Conservation (phyloP, 2,329 filamentous ascomycete genomes). For the Corniculantispora saksenae region DNA sequence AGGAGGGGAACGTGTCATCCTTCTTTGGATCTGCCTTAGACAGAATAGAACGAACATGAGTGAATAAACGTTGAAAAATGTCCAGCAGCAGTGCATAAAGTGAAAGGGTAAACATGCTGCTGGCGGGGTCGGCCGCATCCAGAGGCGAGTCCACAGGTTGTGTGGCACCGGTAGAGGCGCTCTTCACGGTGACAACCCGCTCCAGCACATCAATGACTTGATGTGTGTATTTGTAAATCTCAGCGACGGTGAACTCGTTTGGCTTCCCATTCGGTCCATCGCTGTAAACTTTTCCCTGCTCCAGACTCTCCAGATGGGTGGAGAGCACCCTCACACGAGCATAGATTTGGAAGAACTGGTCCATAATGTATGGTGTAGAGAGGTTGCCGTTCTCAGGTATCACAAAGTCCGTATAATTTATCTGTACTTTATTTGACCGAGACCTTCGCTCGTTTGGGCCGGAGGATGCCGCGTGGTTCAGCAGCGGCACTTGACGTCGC, state of each 20-base stretch:
- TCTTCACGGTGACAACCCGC: constrained; percentile 13
- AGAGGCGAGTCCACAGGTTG: constrained; percentile 13
- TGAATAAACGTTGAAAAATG: constrained; percentile 42
- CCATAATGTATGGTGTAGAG: constrained; percentile 35
- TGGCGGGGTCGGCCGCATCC: constrained; percentile 37
- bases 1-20: constrained; percentile 34
- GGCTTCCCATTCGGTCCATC: constrained; percentile 27
- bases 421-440: background rate
- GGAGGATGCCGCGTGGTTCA: background rate
- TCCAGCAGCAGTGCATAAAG: constrained; percentile 42
- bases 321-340: constrained; percentile 40
- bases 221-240: constrained; percentile 43
- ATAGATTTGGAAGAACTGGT: constrained; percentile 41
- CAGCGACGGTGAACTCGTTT: constrained; percentile 41
- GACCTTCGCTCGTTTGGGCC: background rate
- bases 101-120: constrained; percentile 40
- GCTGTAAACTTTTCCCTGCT: constrained; percentile 22
- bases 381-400: constrained; percentile 21
- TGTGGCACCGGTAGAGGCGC: background rate
- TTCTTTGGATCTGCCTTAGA: constrained; percentile 28
- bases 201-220: constrained; percentile 20
- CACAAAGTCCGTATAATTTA: background rate
- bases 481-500: background rate
- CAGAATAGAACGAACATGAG: constrained; percentile 37
- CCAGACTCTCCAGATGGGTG: constrained; percentile 32